These are phyloP conservation scores for Entoloma clypeatum DNA, from an alignment of 1,284 basidiomycete genomes.

Conservation along the genomic window DNA sequence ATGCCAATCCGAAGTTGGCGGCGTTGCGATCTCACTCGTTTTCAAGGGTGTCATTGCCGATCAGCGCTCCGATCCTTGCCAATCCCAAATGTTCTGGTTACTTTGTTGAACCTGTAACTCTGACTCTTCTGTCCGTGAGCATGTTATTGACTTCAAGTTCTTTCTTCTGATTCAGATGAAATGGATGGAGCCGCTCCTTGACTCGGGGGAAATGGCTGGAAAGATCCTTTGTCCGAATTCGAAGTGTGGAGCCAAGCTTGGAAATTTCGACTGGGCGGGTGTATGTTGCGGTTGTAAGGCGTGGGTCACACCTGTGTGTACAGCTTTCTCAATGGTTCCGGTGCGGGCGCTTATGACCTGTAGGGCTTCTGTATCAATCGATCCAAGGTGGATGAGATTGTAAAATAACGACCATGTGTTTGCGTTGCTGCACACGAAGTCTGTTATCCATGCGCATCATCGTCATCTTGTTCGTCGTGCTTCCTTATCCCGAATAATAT, in stretches of 20 bases:
- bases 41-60: slow-evolving; percentile 13
- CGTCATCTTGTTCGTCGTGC: too few relatives aligned
- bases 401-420: too few relatives aligned
- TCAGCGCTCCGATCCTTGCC: slow-evolving; percentile 64
- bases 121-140: background rate
- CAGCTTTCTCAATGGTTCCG: background rate
- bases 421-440: too few relatives aligned
- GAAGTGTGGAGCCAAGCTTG: slow-evolving; percentile 87
- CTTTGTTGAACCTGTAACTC: slow-evolving; percentile 85
- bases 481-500: too few relatives aligned
- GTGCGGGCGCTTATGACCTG: background rate
- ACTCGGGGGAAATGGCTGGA: slow-evolving; percentile 73
- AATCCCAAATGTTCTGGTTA: slow-evolving; percentile 89
- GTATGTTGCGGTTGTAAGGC: slow-evolving; percentile 87
- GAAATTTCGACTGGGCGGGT: slow-evolving; percentile 97
- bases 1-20: slow-evolving; percentile 51
- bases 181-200: slow-evolving; percentile 90
- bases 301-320: slow-evolving; percentile 84
- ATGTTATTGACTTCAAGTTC: background rate
- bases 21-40: slow-evolving; percentile 37
- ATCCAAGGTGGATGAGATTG: slow-evolving; percentile 88
- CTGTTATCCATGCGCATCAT: too few relatives aligned
- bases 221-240: slow-evolving; percentile 90
- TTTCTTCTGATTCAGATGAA: slow-evolving; percentile 68
- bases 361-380: slow-evolving; percentile 88